Percentiles rank a stretch among this genome's conserved stretches.
Evolutionary conservation across 495 filamentous ascomycete species (phyloP).

Genomic region (Lentithecium fluviatile): DNA sequence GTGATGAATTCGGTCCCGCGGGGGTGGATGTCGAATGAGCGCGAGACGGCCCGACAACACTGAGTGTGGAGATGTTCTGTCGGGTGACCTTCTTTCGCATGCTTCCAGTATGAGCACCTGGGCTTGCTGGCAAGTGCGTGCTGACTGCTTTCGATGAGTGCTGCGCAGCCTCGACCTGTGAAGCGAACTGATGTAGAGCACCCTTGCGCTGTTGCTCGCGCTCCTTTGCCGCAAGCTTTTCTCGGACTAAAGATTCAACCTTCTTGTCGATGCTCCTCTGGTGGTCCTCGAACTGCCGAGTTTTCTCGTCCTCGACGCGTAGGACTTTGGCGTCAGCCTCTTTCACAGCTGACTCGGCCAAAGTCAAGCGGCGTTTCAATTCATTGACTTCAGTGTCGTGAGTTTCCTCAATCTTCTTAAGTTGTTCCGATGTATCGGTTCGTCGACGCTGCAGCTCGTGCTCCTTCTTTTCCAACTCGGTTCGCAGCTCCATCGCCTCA

Average conservation of each 20-base stretch:
- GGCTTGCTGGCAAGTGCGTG: background rate
- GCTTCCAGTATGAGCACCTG: slow-evolving; percentile 4
- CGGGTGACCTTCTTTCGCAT: slow-evolving; percentile 37
- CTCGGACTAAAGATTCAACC: background rate
- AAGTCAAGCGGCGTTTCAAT: background rate
- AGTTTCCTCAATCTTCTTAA: background rate
- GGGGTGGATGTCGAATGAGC: too few relatives aligned
- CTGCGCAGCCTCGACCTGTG: background rate
- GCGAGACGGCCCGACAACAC: background rate
- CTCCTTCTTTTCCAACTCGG: background rate
- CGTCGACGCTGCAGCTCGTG: background rate
- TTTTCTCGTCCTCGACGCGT: background rate
- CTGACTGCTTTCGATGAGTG: background rate
- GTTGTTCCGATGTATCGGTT: background rate
- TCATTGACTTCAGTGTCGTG: background rate
- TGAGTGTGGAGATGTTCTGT: slow-evolving; percentile 6
- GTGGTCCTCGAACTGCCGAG: background rate
- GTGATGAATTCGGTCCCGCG: too few relatives aligned
- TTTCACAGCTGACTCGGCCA: background rate
- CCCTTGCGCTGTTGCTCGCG: background rate
- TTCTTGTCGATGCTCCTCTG: background rate
- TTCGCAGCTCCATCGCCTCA: background rate
- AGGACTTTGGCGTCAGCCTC: background rate
- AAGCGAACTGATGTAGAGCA: background rate
- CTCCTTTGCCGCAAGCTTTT: background rate